A percentile compares a stretch with the other conserved stretches of the same genome.
These are phyloP conservation scores for Schoenoplectus tabernaemontani DNA, from an alignment of 202 grass and related monocot genomes.

Conservation along the genomic window DNA sequence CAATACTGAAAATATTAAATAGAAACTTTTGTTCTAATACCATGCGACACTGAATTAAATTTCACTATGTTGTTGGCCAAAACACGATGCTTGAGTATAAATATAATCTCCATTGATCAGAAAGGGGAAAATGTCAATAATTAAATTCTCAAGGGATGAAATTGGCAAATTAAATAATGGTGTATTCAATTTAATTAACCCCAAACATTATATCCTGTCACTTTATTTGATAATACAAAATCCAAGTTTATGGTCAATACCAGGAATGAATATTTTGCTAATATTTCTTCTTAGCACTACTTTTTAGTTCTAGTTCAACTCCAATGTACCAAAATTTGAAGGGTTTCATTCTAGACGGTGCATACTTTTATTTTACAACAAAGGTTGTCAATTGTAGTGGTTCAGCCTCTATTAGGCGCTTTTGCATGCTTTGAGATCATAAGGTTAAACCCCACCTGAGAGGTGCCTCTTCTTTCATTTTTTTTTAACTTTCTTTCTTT, in stretches of 20 bases:
- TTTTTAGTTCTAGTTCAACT: neutral
- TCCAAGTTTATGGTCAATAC: neutral
- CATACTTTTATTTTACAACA: neutral
- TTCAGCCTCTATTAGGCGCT: neutral
- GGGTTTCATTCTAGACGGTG: neutral
- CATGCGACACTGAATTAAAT: neutral
- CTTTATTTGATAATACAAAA: neutral
- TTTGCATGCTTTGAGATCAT: neutral
- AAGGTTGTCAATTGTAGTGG: slow-evolving; percentile 3
- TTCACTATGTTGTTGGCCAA: neutral
- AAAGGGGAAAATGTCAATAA: neutral
- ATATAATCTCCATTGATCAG: neutral
- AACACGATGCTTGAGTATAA: neutral
- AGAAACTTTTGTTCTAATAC: neutral
- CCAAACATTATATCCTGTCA: too few relatives aligned
- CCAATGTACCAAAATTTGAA: neutral
- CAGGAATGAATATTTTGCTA: too few relatives aligned
- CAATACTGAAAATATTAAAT: neutral
- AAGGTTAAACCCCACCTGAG: neutral
- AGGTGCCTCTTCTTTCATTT: neutral
- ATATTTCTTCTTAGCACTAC: neutral
- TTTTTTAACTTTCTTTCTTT: neutral
- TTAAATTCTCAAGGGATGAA: too few relatives aligned
- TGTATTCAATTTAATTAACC: too few relatives aligned
- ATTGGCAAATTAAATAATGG: too few relatives aligned